Percentiles rank a stretch among this genome's conserved stretches.
phyloP scores from a whole-genome alignment of 164 flowering plant species.

The Chloranthus sessilifolius region DNA sequence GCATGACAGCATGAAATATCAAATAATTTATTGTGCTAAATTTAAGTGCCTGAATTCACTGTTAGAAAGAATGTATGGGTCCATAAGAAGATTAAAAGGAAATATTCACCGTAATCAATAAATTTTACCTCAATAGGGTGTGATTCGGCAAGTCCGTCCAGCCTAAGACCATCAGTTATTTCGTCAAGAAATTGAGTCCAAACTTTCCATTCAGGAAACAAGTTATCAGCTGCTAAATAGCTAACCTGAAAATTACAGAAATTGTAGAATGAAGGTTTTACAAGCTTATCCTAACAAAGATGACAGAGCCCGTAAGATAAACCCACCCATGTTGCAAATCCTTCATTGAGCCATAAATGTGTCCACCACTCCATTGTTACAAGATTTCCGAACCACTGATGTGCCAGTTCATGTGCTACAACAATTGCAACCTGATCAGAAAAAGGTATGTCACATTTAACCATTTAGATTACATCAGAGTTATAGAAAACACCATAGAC shows the following conservation, averaged over 20 bases:
- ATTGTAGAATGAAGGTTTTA: constrained; percentile 1
- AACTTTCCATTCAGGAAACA: constrained; percentile 96
- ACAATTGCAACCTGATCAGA: constrained; percentile 70
- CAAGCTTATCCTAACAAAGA: not conserved
- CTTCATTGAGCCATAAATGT: constrained; percentile 97
- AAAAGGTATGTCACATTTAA: too few species aligned
- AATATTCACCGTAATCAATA: not conserved
- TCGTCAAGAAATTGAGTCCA: constrained; percentile 98
- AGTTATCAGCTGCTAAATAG: constrained; percentile 79
- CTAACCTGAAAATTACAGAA: constrained; percentile 52
- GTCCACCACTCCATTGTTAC: constrained; percentile 99
- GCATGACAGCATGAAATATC: too few species aligned
- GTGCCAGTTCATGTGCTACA: constrained; percentile 98
- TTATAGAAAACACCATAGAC: too few species aligned
- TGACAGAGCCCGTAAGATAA: constrained; percentile 12
- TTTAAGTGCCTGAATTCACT: too few species aligned
- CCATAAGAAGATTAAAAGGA: not conserved
- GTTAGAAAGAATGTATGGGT: too few species aligned
- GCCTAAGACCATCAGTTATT: constrained; percentile 72
- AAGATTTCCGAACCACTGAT: constrained; percentile 99
- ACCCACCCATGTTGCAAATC: constrained; percentile 99
- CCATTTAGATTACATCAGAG: too few species aligned
- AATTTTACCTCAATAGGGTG: constrained; percentile 88
- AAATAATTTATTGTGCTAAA: too few species aligned
- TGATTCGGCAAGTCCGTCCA: constrained; percentile 91